These are phyloP conservation scores for Artemisia argyi DNA, from an alignment of 129 eudicot species.

Conservation along the genomic window DNA sequence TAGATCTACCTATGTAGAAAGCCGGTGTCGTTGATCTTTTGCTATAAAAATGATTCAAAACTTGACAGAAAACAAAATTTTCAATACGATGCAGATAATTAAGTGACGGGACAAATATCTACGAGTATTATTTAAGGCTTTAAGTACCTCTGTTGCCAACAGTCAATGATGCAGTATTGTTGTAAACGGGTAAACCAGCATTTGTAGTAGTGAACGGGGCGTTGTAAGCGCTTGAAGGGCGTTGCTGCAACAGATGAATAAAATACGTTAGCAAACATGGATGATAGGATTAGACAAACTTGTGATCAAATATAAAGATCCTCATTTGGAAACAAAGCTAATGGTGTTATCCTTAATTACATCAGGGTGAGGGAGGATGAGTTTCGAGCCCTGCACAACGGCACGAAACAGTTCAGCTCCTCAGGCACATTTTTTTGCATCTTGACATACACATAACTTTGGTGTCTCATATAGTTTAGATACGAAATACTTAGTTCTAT, in stretches of 20 bases:
- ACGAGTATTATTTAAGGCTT: neutral
- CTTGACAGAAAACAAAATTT: no score
- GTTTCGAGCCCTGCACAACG: slow-evolving; percentile 42
- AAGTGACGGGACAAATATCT: no score
- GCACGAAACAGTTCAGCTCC: slow-evolving; percentile 27
- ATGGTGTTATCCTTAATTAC: slow-evolving; percentile 19
- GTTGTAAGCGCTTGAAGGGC: slow-evolving; percentile 79
- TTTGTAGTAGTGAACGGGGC: slow-evolving; percentile 65
- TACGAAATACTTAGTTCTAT: no score
- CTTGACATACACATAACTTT: neutral
- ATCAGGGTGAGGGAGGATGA: slow-evolving; percentile 45
- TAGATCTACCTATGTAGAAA: no score
- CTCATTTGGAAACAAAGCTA: no score
- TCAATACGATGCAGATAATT: no score
- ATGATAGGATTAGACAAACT: no score
- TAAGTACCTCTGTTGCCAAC: slow-evolving; percentile 64
- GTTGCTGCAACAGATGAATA: slow-evolving; percentile 52
- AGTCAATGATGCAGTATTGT: slow-evolving; percentile 65
- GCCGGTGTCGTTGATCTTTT: no score
- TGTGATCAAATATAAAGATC: no score
- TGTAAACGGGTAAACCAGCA: slow-evolving; percentile 79
- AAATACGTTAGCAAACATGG: neutral
- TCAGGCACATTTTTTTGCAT: neutral
- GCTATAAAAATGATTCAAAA: no score
- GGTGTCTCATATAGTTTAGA: no score